Conservation (phyloP, 2,329 filamentous ascomycete genomes). For the Didymella pinodella region DNA sequence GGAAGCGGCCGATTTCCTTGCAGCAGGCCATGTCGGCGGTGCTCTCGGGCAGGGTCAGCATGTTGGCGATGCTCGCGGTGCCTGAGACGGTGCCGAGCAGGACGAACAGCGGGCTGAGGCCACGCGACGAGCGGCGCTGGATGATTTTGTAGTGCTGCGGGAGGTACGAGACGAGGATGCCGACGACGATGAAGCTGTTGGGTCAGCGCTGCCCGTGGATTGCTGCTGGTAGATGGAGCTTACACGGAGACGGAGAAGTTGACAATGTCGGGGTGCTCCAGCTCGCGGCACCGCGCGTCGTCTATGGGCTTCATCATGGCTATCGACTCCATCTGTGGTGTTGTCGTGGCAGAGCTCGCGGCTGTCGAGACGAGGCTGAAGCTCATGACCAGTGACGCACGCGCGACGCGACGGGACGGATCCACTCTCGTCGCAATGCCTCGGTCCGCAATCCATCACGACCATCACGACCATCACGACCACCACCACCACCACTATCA, state of each 20-base stretch:
- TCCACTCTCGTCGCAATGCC: constrained; percentile 5
- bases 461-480: neutral
- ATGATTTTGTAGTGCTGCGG: constrained; percentile 96
- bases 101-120: constrained; percentile 94
- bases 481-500: neutral
- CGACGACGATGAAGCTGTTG: constrained; percentile 75
- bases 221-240: constrained; percentile 21
- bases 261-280: constrained; percentile 60
- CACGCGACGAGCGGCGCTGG: constrained; percentile 82
- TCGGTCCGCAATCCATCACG: constrained; percentile 8
- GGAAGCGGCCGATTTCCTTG: constrained; percentile 77
- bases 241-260: constrained; percentile 65
- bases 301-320: constrained; percentile 11
- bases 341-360: neutral
- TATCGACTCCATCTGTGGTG: neutral
- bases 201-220: too few relatives aligned
- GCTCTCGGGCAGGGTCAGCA: constrained; percentile 84
- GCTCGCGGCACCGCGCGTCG: constrained; percentile 56
- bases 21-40: constrained; percentile 87
- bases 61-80: constrained; percentile 89
- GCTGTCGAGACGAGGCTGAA: neutral
- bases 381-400: constrained; percentile 15
- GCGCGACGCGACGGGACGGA: constrained; percentile 13
- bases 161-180: constrained; percentile 90
- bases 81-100: constrained; percentile 91